Evolutionary conservation across 129 eudicot genomes (phyloP).

Genomic region (Helichrysum umbraculigerum): DNA sequence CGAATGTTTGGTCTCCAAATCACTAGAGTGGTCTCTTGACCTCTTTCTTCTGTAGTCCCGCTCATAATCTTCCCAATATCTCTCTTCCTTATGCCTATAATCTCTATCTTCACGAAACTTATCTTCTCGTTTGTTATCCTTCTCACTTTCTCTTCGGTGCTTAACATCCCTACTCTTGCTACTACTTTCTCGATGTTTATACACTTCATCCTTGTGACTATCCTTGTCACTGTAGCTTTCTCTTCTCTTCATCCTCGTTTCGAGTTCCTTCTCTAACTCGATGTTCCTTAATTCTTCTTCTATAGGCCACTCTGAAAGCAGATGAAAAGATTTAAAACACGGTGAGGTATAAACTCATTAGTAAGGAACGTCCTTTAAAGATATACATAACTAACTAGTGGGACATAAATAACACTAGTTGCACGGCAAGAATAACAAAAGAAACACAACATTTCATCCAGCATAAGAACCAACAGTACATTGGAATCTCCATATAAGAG

Average conservation of each 20-base stretch:
- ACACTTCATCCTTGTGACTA: conserved; percentile 48
- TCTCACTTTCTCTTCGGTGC: conserved; percentile 46
- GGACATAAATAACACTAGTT: not conserved
- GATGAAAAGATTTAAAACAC: conserved; percentile 7
- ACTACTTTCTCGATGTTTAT: conserved; percentile 39
- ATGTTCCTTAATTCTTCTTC: conserved; percentile 55
- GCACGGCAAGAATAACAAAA: not conserved
- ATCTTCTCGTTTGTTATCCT: conserved; percentile 44
- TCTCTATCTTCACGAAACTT: conserved; percentile 35
- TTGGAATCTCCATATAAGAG: not conserved
- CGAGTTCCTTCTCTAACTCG: conserved; percentile 68
- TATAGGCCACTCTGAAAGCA: conserved; percentile 44
- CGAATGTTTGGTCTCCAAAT: conserved; percentile 50
- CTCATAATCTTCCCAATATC: conserved; percentile 48
- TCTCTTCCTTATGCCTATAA: conserved; percentile 32
- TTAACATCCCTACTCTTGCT: conserved; percentile 48
- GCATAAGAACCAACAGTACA: not conserved
- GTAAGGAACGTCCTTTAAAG: not conserved
- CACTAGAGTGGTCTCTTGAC: conserved; percentile 51
- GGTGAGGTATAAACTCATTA: not conserved
- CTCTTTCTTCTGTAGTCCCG: conserved; percentile 52
- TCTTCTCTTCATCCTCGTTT: conserved; percentile 58
- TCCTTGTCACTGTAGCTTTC: conserved; percentile 57
- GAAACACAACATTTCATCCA: conserved; percentile 2
- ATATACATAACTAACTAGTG: not conserved